Percentiles rank a stretch among this genome's conserved stretches.
phyloP scores from a whole-genome alignment of 2,329 filamentous ascomycete species.

The Colletotrichum tofieldiae region DNA sequence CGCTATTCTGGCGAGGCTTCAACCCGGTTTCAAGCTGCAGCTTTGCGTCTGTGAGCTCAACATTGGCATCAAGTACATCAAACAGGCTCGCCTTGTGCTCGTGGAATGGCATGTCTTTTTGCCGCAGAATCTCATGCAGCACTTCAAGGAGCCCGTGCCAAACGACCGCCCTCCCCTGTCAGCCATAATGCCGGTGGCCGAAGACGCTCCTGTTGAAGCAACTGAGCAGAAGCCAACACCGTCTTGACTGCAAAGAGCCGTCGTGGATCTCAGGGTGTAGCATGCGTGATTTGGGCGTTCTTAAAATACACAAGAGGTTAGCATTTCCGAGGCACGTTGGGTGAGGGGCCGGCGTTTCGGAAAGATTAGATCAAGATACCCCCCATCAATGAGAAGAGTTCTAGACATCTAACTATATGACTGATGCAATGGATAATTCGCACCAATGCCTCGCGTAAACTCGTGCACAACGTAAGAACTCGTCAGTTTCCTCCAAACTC shows the following conservation, averaged over 20 bases:
- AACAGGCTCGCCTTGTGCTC: conserved; percentile 67
- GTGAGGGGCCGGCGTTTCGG: conserved; percentile 3
- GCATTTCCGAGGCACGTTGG: background rate
- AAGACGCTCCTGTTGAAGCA: background rate
- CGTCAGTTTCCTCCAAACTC: conserved; percentile 19
- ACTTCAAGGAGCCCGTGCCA: conserved; percentile 72
- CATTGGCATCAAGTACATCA: conserved; percentile 77
- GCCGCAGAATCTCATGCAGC: conserved; percentile 78
- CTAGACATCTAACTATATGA: background rate
- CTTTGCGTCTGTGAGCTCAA: conserved; percentile 70
- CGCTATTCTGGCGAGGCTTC: conserved; percentile 65
- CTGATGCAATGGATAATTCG: background rate
- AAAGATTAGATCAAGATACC: conserved; percentile 20
- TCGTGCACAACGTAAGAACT: conserved; percentile 31
- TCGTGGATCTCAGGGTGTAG: background rate
- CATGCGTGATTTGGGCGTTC: background rate
- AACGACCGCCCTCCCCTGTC: conserved; percentile 64
- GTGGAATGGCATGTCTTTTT: conserved; percentile 77
- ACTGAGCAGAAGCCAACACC: background rate
- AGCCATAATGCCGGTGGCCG: conserved; percentile 52
- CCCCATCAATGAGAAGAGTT: background rate
- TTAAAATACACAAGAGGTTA: conserved; percentile 3
- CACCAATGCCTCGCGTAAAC: conserved; percentile 24
- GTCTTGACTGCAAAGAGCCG: background rate
- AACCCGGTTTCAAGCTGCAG: conserved; percentile 76